These are phyloP conservation scores for Piper betle DNA, from an alignment of 164 flowering plant species.

Conservation along the genomic window DNA sequence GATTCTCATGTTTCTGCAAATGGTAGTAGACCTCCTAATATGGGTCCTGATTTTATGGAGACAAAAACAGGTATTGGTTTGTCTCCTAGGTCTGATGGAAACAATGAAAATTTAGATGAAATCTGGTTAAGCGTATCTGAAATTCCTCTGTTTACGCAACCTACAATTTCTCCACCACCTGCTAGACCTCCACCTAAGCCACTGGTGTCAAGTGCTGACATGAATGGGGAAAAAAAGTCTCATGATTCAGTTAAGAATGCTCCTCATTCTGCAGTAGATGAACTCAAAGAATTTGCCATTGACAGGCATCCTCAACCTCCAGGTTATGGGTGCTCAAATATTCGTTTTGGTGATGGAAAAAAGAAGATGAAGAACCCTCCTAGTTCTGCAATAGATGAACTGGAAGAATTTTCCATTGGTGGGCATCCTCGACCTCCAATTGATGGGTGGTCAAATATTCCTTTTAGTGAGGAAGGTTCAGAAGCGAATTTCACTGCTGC, in stretches of 20 bases:
- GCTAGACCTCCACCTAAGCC: conserved; percentile 87
- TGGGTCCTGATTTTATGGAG: conserved; percentile 20
- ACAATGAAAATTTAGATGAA: conserved; percentile 37
- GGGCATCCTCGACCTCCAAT: conserved; percentile 16
- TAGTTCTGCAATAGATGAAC: conserved; percentile 34
- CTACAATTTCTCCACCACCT: conserved; percentile 93
- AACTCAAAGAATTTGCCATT: conserved; percentile 71
- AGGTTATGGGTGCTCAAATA: conserved; percentile 30
- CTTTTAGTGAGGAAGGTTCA: conserved; percentile 40
- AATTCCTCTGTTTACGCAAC: conserved; percentile 82
- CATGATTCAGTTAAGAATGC: conserved; percentile 30
- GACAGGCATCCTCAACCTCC: conserved; percentile 25
- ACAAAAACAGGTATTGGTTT: conserved; percentile 19
- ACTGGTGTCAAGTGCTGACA: conserved; percentile 25
- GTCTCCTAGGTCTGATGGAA: conserved; percentile 38
- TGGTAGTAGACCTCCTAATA: conserved; percentile 26
- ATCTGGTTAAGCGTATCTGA: conserved; percentile 88
- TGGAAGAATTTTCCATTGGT: conserved; percentile 74
- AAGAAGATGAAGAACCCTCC: conserved; percentile 17
- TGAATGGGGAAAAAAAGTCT: conserved; percentile 34
- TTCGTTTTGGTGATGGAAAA: conserved; percentile 39
- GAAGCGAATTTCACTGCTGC: conserved; percentile 55
- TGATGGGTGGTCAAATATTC: conserved; percentile 31
- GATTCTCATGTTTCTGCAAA: conserved; percentile 25
- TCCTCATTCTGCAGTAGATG: conserved; percentile 43